Percentiles rank a stretch among this genome's conserved stretches.
Evolutionary conservation across 1,139 yeast species (phyloP).

Genomic region (Taphrina betulina): DNA sequence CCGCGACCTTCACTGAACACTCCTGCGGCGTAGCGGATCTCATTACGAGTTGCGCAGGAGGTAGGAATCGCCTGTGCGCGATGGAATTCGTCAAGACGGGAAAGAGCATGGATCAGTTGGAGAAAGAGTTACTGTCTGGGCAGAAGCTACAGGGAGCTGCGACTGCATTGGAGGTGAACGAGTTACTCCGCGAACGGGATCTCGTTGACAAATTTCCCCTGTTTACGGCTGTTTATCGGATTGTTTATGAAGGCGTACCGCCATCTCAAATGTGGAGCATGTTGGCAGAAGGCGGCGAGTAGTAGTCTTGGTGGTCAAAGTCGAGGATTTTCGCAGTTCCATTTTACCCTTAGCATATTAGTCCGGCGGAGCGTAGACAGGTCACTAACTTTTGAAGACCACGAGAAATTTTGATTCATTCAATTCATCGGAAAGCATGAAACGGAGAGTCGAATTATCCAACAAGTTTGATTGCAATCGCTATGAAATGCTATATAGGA

Average conservation of each 20-base stretch:
- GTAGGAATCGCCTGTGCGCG: conserved; percentile 90
- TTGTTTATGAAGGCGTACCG: conserved; percentile 67
- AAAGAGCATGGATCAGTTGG: conserved; percentile 65
- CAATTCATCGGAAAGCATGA: no score
- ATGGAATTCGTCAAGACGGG: conserved; percentile 46
- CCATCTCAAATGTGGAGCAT: conserved; percentile 27
- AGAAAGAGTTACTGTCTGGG: conserved; percentile 78
- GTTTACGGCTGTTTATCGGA: conserved; percentile 78
- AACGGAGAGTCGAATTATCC: no score
- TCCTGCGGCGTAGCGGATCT: conserved; percentile 96
- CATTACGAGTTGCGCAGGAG: conserved; percentile 94
- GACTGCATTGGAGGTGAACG: conserved; percentile 87
- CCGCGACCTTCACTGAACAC: conserved; percentile 83
- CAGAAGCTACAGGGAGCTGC: conserved; percentile 93
- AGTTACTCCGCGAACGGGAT: conserved; percentile 63
- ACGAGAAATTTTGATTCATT: no score
- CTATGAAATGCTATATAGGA: no score
- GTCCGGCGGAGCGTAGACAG: conserved; percentile 9
- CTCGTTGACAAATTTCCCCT: conserved; percentile 76
- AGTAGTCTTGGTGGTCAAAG: no score
- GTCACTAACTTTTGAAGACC: no score
- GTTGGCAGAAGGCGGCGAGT: no score
- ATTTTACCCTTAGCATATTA: no score
- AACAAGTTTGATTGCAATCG: no score
- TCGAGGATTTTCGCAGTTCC: no score